Evolutionary conservation across 2,329 filamentous ascomycete genomes (phyloP).

Genomic region (Geoglossum cookeanum): DNA sequence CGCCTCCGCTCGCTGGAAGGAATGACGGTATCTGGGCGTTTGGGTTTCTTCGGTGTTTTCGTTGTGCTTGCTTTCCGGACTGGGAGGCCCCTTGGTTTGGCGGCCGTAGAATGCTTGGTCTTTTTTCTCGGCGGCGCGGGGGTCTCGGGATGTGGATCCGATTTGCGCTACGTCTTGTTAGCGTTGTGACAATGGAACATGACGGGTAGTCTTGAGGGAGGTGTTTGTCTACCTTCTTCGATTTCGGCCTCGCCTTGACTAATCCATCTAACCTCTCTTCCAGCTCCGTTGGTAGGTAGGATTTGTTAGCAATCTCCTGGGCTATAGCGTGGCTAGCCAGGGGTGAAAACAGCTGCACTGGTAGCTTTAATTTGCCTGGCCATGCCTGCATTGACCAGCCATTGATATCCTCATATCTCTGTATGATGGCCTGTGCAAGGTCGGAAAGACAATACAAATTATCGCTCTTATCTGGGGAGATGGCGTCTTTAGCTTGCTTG

Average conservation of each 20-base stretch:
- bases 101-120: constrained; percentile 10
- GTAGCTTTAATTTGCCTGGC: constrained; percentile 62
- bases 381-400: constrained; percentile 75
- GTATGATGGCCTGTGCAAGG: constrained; percentile 62
- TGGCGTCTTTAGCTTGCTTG: constrained; percentile 71
- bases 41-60: constrained; percentile 16
- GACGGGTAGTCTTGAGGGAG: constrained; percentile 14
- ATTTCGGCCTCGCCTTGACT: constrained; percentile 41
- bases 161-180: constrained; percentile 6
- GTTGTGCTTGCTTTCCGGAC: constrained; percentile 18
- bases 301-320: constrained; percentile 70
- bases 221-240: neutral
- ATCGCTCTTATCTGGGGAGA: constrained; percentile 47
- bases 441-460: constrained; percentile 77
- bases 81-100: constrained; percentile 6
- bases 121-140: constrained; percentile 22
- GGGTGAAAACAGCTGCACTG: constrained; percentile 56
- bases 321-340: constrained; percentile 61
- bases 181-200: neutral
- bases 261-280: constrained; percentile 60
- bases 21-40: constrained; percentile 16
- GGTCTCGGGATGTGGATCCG: constrained; percentile 6
- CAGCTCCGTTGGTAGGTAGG: constrained; percentile 59
- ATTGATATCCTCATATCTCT: constrained; percentile 70
- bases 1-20: constrained; percentile 15